Conservation (phyloP, 805 yeast species). For the Komagataella pastoris region DNA sequence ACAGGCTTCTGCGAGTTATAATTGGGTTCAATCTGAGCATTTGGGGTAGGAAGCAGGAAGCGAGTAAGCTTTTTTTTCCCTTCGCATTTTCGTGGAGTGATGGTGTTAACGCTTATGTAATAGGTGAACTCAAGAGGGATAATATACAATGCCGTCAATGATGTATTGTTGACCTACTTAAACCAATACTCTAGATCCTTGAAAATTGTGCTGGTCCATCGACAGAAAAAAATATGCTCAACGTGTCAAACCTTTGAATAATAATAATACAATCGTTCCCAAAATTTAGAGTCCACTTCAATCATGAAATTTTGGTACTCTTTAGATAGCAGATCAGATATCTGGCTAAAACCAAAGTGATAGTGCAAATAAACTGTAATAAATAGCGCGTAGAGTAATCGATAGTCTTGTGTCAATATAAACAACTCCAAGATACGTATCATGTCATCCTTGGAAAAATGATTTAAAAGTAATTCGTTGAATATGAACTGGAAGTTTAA, state of each 20-base stretch:
- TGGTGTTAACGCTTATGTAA: neutral
- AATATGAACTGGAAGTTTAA: neutral
- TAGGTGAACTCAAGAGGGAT: neutral
- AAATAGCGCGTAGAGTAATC: slow-evolving; percentile 23
- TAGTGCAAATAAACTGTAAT: slow-evolving; percentile 29
- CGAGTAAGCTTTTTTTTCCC: neutral
- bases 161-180: neutral
- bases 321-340: neutral
- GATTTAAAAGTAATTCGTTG: neutral
- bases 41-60: neutral
- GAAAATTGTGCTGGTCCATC: neutral
- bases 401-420: slow-evolving; percentile 16
- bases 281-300: neutral
- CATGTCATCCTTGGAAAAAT: neutral
- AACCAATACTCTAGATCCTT: too few relatives aligned
- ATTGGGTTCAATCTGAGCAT: neutral
- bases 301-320: neutral
- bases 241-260: neutral
- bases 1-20: neutral
- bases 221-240: neutral
- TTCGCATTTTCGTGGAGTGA: neutral
- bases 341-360: slow-evolving; percentile 31
- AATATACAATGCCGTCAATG: neutral
- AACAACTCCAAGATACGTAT: slow-evolving; percentile 12
- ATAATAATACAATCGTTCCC: neutral